Evolutionary conservation across 305 asterid genomes (phyloP), one percentile per base, ranked within the genome.

Genomic region (Plantago rigida): DNA sequence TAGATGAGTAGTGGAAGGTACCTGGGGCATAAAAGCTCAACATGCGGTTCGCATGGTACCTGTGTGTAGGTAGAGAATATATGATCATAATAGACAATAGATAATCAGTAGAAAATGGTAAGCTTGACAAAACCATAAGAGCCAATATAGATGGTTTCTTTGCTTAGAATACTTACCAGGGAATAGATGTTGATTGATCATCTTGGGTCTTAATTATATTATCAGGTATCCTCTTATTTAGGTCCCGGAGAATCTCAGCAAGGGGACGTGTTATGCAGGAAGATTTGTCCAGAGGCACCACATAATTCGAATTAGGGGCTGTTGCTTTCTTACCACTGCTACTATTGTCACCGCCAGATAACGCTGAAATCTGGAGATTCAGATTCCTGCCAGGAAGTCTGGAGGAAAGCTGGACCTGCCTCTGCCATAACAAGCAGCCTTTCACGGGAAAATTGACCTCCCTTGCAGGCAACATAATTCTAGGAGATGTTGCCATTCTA

Each of bases 21-120:
- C 97, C 97, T 76, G 97, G 97, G 71, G 97, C 97, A 76, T 89
- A 86, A 78, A 89, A 89, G 80, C 97, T 89, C 78, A 89, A 75
- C 97, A 89, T 80, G 59, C 97, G 94, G 71, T 89, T 89, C 66
- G 97, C 94, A 48, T 89, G 96, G 82, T 83, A 87, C 97, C 97
- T 89, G 59, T 11, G 34, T 64, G 56, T 13, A 39, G 71, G 62
- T 63, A 69, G 53, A 63, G 36, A 34, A 22, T 61, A 57, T 45
- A 66, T 44, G 44, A 62, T 53, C 69, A 70, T 22, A 66, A 59
- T 47, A 57, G 52, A 51, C 63, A 26, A 36, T 22, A 22, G 26
- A 2, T 22, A 47, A 51, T 19, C 42, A 17, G 45, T 11, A 34
- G 3, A 50, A 24, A 15, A 63, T 7, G 51, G 17, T 15, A 5